A percentile compares a stretch with the other conserved stretches of the same genome.
phyloP scores from a whole-genome alignment of 164 flowering plant genomes.

The Vitis cinerea region DNA sequence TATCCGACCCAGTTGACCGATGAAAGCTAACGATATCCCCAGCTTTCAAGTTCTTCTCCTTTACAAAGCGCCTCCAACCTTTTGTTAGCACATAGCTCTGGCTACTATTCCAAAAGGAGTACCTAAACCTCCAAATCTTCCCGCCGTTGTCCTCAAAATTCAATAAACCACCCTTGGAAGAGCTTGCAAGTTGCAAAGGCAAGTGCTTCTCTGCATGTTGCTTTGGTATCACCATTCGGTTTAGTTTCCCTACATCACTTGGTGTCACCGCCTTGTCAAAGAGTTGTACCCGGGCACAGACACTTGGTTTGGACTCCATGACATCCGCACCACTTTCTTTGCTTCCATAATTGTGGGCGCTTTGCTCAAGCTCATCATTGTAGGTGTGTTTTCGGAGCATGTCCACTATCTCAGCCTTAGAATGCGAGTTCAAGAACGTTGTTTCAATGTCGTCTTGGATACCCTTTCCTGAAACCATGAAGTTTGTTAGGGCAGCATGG shows the following conservation, averaged over 20 bases:
- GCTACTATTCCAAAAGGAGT: conserved; percentile 14
- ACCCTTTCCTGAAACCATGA: no score
- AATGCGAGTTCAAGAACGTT: conserved; percentile 16
- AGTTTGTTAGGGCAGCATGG: conserved; percentile 12
- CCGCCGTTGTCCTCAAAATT: conserved; percentile 3
- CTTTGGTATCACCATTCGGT: conserved; percentile 17
- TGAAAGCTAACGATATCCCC: conserved; percentile 13
- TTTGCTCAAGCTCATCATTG: conserved; percentile 5
- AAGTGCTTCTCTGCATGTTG: conserved; percentile 17
- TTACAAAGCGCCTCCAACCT: conserved; percentile 18
- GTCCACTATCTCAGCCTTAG: conserved; percentile 21
- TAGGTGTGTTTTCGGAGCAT: conserved; percentile 24
- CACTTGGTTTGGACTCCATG: neutral
- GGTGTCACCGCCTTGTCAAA: conserved; percentile 17
- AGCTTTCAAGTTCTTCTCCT: conserved; percentile 13
- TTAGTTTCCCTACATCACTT: conserved; percentile 19
- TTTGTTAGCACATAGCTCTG: conserved; percentile 16
- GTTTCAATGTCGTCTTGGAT: neutral
- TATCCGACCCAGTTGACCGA: neutral
- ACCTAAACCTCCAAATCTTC: conserved; percentile 15
- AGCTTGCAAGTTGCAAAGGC: neutral
- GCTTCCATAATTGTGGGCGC: neutral
- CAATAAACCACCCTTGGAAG: conserved; percentile 1
- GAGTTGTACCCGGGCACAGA: neutral
- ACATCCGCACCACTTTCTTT: neutral